Evolutionary conservation across 257 asterid genomes (phyloP).

Genomic region (Primulina tabacum): DNA sequence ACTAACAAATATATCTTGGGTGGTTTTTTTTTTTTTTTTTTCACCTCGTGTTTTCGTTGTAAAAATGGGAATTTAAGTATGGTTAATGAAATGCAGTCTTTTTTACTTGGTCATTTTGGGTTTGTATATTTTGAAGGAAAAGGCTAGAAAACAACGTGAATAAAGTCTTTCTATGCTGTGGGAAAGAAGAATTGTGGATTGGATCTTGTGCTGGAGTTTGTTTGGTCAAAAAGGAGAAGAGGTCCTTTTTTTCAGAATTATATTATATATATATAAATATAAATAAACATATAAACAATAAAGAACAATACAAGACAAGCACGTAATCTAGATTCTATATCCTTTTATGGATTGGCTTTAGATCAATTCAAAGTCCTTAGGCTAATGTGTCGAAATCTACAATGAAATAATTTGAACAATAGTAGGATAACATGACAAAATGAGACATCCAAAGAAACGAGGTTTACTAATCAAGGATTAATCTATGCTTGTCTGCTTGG

Average conservation of each 20-base stretch:
- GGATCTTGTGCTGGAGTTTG: slow-evolving; percentile 42
- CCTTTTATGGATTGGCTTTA: background rate
- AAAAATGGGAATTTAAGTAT: slow-evolving; percentile 21
- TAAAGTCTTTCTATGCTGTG: slow-evolving; percentile 4
- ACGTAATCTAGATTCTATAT: slow-evolving; percentile 15
- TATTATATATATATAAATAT: too few species aligned
- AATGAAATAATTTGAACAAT: background rate
- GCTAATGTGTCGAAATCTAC: too few species aligned
- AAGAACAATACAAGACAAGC: slow-evolving; percentile 23
- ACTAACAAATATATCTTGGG: slow-evolving; percentile 35
- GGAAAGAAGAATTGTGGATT: slow-evolving; percentile 11
- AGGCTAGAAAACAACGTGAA: slow-evolving; percentile 54
- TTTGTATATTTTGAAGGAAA: slow-evolving; percentile 38
- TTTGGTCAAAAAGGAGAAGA: slow-evolving; percentile 48
- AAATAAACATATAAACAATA: too few species aligned
- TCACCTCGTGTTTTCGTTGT: slow-evolving; percentile 25
- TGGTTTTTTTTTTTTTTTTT: slow-evolving; percentile 30
- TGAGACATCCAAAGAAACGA: too few species aligned
- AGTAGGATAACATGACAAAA: too few species aligned
- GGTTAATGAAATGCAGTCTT: slow-evolving; percentile 39
- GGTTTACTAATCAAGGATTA: background rate
- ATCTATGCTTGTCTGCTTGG: background rate
- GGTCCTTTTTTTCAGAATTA: background rate
- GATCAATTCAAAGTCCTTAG: too few species aligned
- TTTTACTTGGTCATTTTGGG: slow-evolving; percentile 16